phyloP scores from a whole-genome alignment of 2,329 filamentous ascomycete genomes.

The Epicoccum sorghinum region DNA sequence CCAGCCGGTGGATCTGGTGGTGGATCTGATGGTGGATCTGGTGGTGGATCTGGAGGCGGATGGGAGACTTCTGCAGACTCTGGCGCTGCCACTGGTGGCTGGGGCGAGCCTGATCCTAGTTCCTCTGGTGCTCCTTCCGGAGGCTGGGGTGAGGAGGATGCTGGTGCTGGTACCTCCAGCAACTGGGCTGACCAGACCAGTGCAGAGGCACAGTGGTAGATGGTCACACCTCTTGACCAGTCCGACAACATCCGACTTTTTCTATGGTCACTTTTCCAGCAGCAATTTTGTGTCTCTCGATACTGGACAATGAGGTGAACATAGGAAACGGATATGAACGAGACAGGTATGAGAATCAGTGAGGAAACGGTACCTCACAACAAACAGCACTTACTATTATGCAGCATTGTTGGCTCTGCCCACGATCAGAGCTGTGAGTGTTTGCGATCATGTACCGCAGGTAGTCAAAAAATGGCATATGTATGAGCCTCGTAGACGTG shows the following conservation, averaged over 20 bases:
- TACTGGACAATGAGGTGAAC: background rate
- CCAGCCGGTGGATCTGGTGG: conserved; percentile 27
- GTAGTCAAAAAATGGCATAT: background rate
- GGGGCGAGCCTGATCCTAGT: conserved; percentile 26
- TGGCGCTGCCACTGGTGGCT: conserved; percentile 24
- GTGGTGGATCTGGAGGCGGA: conserved; percentile 28
- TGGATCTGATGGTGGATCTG: background rate
- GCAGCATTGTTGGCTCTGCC: background rate
- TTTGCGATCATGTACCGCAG: conserved; percentile 2
- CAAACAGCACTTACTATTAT: background rate
- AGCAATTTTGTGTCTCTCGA: background rate
- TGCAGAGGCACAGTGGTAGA: conserved; percentile 18
- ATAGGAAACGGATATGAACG: background rate
- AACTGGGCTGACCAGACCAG: conserved; percentile 14
- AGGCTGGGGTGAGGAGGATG: conserved; percentile 25
- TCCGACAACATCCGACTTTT: background rate
- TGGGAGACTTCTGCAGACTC: conserved; percentile 30
- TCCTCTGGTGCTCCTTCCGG: conserved; percentile 11
- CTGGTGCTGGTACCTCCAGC: conserved; percentile 15
- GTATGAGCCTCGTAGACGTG: no score
- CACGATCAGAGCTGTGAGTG: background rate
- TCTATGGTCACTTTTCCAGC: no score
- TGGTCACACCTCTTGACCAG: background rate
- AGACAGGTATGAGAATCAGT: background rate
- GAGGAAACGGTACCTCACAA: conserved; percentile 1